Base-by-base conservation (phyloP, 1,284 basidiomycete genomes). In the Irpex rosettiformis region DNA sequence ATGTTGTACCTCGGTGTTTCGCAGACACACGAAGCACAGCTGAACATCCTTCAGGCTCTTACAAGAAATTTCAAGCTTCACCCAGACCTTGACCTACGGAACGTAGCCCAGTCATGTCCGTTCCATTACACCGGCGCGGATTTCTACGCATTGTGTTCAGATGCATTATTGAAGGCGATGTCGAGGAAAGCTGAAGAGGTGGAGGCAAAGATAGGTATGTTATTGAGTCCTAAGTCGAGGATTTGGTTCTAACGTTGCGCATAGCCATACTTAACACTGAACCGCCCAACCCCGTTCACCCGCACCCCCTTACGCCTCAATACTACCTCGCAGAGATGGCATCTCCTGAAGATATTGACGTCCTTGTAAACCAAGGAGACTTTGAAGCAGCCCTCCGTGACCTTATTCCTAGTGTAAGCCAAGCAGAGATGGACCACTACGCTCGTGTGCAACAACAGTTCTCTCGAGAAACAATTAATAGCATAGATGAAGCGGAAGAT, bases 91-190 rank as follows among this genome's bases (percentile, higher is more conserved):
- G 77, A 89, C 65, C 81, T 99, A 13, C 71, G 74, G 29, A 68
- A 70, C 5, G 75, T 99, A 53, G 91, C 92, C 11, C 79, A 89
- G 42, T 77, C 79, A 55, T 98, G 95, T 62, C 89, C 94, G 0
- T 94, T 97, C 78, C 94, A 96, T 70, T 94, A 91, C 68, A 98
- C 95, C 3, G 95, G 97, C 25, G 97, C 97, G 33, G 97, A 99
- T 73, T 95, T 99, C 66, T 99, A 99, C 75, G 96, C 97, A 0
- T 77, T 99, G 13, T 98, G 96, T 71, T 92, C 94, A 3, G 97
- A 99, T 71, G 95, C 96, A 1, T 88, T 99, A 82, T 81, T 99
- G 52, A 93, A 93, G 69, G 93, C 96, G 5, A 97, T 99, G 89
- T 89, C 94, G 24, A 79, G 92, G 47, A 94, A 91, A 64, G 95